Evolutionary conservation across 164 flowering plant genomes (phyloP), one percentile per base, ranked within the genome.

Genomic region (Vitis cinerea): DNA sequence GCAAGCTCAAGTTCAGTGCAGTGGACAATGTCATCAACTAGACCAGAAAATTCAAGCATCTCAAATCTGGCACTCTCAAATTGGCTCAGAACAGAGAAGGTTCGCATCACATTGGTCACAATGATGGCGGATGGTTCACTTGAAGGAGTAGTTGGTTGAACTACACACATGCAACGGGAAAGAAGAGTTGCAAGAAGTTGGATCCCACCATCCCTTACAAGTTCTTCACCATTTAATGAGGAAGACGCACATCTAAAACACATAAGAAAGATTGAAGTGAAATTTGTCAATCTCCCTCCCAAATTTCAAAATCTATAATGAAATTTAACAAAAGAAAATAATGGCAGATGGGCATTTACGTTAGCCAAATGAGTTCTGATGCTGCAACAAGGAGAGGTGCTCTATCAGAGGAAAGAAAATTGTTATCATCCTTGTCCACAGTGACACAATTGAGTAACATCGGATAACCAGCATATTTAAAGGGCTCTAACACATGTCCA

Each of bases 391-490:
- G 97, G 55, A 93, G 93, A 66, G 99, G 94, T 17, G 91, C 95
- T 74, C 97, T 84, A 67, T 96, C 99, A 64, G 93, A 77, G 52
- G 98, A 84, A 72, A 96, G 94, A 81, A 93, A 96, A 74, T 93
- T 96, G 86, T 70, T 88, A 70, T 96, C 99, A 67, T 96, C 98
- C 74, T 83, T 79, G 80, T 96, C 99, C 70, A 96, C 98, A 29
- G 98, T 93, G 69, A 96, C 85, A 47, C 97, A 95, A 86, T 84
- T 89, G 50, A 96, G 92, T 81, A 96, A 71, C 99, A 93, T 93
- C 1, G 97, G 98, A 78, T 93, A 96, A n/a, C 99, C 99, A 81
- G 99, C 99, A 87, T 93, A 96, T 75, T 96, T 96, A 78, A 96
- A 96, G 44, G 99, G 99, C 79, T 93, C 96, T 81, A 96, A 76